A percentile compares a stretch with the other conserved stretches of the same genome.
Conservation (phyloP, 1,284 basidiomycete species). For the Cutaneotrichosporon daszewskae region DNA sequence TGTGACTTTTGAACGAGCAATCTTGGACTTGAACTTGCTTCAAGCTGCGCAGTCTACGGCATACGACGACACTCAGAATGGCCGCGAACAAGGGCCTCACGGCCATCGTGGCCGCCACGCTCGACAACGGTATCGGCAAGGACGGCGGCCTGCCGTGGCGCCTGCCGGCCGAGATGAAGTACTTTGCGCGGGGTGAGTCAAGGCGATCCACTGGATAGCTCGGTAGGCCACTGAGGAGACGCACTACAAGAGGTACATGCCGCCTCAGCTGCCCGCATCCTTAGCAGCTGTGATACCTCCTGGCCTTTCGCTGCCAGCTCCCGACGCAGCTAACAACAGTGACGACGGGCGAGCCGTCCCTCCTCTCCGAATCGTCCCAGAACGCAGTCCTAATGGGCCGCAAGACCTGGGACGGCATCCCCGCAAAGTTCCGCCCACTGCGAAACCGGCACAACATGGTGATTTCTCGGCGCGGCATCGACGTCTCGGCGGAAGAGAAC, state of each 20-base stretch:
- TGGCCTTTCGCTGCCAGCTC: no score
- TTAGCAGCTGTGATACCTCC: no score
- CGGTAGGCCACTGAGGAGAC: no score
- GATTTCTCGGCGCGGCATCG: constrained; percentile 61
- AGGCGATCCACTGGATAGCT: no score
- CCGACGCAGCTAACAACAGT: constrained; percentile 23
- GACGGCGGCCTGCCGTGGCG: constrained; percentile 77
- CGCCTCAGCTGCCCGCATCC: no score
- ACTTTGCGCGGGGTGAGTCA: constrained; percentile 67
- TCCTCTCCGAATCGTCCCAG: constrained; percentile 37
- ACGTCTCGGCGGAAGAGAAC: constrained; percentile 55
- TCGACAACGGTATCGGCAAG: constrained; percentile 79
- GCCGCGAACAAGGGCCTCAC: constrained; percentile 63
- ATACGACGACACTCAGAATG: constrained; percentile 1
- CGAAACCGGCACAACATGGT: constrained; percentile 73
- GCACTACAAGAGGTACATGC: no score
- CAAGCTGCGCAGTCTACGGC: not conserved
- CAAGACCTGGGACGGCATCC: constrained; percentile 97
- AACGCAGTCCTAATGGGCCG: constrained; percentile 95
- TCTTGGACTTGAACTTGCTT: not conserved
- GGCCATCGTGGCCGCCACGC: constrained; percentile 87
- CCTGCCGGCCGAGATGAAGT: constrained; percentile 83
- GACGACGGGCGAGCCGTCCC: constrained; percentile 33
- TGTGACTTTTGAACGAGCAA: not conserved
- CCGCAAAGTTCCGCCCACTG: constrained; percentile 78